Evolutionary conservation across 1,284 basidiomycete genomes (phyloP), one percentile per base, ranked within the genome.

Genomic region (Athelia sp.): DNA sequence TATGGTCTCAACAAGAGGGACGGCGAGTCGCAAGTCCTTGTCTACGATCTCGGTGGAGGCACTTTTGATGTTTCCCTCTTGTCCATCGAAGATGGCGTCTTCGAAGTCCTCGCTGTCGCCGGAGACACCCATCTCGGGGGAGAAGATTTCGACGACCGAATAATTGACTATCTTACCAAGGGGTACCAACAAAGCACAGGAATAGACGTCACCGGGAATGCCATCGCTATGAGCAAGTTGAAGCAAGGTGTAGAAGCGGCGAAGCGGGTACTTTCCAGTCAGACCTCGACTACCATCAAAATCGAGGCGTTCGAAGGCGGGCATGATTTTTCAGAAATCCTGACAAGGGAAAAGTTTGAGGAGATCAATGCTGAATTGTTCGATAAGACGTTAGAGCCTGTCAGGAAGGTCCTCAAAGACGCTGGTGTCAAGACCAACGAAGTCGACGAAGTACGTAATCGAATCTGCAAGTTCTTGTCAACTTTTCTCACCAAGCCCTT

Each of bases 331-430:
- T 80, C 82, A 51, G 85, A 87, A 75, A 82, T 84, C 22, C 75
- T 89, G 46, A 89, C 87, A 51, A 77, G 86, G 54, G 84, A 85
- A 68, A 88, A 87, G 72, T 89, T 89, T 63, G 86, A 89, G 72
- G 84, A 89, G 71, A 74, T 88, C 64, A 87, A 87, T 78, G 80
- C 85, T 67, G 85, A 89, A 62, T 76, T 89, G 40, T 88, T 90
- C 84, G 73, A 84, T 58, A 86, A 84, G 77, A 89, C 86, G 42
- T 84, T 89, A 81, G 85, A 85, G 76, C 86, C 86, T 40, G 84
- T 89, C 81, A 86, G 85, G 76, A 86, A 40, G 36, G 15, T n/a
- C n/a, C 36, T 40, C 36, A 40, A 40, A 21, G 36, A 40, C n/a
- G 36, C 36, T 21, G n/a, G 19, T 8, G 36, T 40, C 36, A 40